A percentile compares a stretch with the other conserved stretches of the same genome.
These are phyloP conservation scores for Macrocybe gigantea DNA, from an alignment of 768 basidiomycete species.

Conservation along the genomic window DNA sequence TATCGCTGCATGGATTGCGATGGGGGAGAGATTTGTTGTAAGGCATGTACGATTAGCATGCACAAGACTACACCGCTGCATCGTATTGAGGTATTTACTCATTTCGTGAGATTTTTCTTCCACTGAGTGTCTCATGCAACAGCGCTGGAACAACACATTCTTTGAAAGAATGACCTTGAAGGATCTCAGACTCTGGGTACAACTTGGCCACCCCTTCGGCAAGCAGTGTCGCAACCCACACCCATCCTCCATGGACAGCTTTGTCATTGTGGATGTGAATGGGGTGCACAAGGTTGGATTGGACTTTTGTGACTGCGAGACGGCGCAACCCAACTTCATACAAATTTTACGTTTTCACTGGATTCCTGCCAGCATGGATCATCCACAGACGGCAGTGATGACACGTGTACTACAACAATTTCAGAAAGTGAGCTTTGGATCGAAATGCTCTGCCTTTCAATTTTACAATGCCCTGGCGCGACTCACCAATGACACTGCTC, in stretches of 20 bases:
- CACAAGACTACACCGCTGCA: constrained; percentile 9
- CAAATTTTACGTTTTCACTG: constrained; percentile 13
- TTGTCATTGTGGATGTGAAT: constrained; percentile 17
- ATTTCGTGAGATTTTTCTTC: neutral
- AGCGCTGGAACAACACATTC: neutral
- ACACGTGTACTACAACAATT: constrained; percentile 11
- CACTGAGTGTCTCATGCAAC: constrained; percentile 9
- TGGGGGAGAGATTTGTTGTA: constrained; percentile 5
- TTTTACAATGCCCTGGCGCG: constrained; percentile 11
- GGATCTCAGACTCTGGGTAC: constrained; percentile 10
- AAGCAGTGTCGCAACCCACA: constrained; percentile 11
- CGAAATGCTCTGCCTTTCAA: constrained; percentile 15
- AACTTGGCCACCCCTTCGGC: constrained; percentile 15
- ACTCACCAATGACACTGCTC: constrained; percentile 9
- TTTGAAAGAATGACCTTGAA: constrained; percentile 8
- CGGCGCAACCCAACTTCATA: constrained; percentile 5
- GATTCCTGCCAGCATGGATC: constrained; percentile 13
- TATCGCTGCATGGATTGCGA: constrained; percentile 11
- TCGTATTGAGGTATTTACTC: constrained; percentile 6
- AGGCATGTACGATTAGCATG: constrained; percentile 6
- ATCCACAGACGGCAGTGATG: constrained; percentile 14
- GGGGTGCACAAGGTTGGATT: constrained; percentile 18
- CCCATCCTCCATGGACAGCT: constrained; percentile 6
- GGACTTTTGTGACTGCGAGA: constrained; percentile 18
- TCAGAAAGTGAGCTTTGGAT: constrained; percentile 14